Conservation (phyloP, 805 yeast species). For the Pichia thaimueangensis region DNA sequence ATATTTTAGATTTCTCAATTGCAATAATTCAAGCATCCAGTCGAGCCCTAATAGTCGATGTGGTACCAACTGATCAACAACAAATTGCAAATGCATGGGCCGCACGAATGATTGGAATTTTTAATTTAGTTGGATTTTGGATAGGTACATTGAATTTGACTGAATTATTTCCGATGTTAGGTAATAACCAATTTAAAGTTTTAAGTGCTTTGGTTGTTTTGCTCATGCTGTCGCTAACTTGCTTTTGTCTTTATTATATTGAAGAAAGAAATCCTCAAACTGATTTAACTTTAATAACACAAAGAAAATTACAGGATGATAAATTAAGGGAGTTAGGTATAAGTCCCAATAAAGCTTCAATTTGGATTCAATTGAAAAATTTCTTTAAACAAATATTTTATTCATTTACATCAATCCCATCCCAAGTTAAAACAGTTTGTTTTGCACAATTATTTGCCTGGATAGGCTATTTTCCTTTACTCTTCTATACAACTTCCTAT, state of each 20-base stretch:
- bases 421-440: slow-evolving; percentile 46
- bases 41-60: slow-evolving; percentile 57
- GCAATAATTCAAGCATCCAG: slow-evolving; percentile 54
- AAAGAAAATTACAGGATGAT: slow-evolving; percentile 30
- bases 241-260: slow-evolving; percentile 35
- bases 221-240: slow-evolving; percentile 36
- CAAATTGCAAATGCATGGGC: slow-evolving; percentile 61
- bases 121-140: slow-evolving; percentile 52
- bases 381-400: slow-evolving; percentile 31
- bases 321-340: slow-evolving; percentile 33
- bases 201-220: slow-evolving; percentile 38
- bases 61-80: slow-evolving; percentile 51
- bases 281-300: slow-evolving; percentile 34
- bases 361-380: slow-evolving; percentile 19
- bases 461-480: slow-evolving; percentile 63
- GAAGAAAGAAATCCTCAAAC: slow-evolving; percentile 44
- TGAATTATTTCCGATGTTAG: slow-evolving; percentile 33
- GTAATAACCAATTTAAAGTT: slow-evolving; percentile 46
- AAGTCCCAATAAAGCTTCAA: slow-evolving; percentile 20
- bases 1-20: slow-evolving; percentile 50
- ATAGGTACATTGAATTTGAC: slow-evolving; percentile 44
- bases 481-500: slow-evolving; percentile 59
- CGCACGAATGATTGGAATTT: slow-evolving; percentile 54
- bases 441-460: slow-evolving; percentile 58
- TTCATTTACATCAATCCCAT: slow-evolving; percentile 38